phyloP scores from a whole-genome alignment of 352 stramenopile species.

The Phytophthora nicotianae region DNA sequence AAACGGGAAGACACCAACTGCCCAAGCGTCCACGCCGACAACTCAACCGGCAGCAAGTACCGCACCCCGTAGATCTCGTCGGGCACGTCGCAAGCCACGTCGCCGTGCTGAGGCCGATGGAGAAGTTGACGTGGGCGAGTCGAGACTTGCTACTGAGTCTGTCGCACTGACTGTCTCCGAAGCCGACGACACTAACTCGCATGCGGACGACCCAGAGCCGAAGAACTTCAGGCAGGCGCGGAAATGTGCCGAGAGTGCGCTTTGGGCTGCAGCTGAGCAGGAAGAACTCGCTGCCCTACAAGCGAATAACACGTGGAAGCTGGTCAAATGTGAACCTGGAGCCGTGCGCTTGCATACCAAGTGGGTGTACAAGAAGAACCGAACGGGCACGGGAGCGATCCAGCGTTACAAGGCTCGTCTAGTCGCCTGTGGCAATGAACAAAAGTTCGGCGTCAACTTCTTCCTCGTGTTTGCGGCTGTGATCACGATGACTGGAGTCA shows the following conservation, averaged over 20 bases:
- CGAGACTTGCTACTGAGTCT: background rate
- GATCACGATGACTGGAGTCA: background rate
- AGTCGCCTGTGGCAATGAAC: background rate
- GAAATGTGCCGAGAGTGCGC: background rate
- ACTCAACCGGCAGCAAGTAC: background rate
- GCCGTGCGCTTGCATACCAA: background rate
- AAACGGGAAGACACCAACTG: background rate
- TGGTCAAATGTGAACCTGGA: background rate
- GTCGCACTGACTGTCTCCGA: background rate
- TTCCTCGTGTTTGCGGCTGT: conserved; percentile 2
- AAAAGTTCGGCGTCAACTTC: background rate
- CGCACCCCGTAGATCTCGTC: background rate
- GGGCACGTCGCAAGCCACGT: background rate
- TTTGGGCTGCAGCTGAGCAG: background rate
- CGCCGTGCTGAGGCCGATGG: background rate
- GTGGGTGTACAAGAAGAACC: background rate
- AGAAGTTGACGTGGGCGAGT: background rate
- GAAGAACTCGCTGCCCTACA: background rate
- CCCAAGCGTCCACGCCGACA: background rate
- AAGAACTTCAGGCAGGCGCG: background rate
- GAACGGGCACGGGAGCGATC: background rate
- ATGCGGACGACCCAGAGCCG: background rate
- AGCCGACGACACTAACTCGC: background rate
- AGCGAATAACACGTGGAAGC: background rate
- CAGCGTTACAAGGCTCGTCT: background rate